Evolutionary conservation across 495 filamentous ascomycete species (phyloP), one percentile per base, ranked within the genome.

Genomic region (Hypoxylon trugodes): DNA sequence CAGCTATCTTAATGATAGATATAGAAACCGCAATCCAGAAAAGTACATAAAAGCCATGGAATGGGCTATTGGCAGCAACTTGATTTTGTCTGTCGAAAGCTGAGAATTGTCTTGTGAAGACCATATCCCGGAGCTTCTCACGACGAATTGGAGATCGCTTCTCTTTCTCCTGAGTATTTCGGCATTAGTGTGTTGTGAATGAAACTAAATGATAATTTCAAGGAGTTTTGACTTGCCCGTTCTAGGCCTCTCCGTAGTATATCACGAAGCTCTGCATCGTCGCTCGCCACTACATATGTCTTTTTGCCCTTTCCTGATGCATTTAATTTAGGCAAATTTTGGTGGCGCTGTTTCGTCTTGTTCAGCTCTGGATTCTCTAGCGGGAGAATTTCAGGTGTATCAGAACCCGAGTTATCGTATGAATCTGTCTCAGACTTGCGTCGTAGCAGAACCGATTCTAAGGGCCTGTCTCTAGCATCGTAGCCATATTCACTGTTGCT

Each of bases 1-100:
- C 85, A 6, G 78, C 85, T 26, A 89, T 77, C 68, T 85, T 84
- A 35, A 90, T 55, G 24, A 90, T 77, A 63, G 88, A 76, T 43
- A 91, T 70, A 18, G 78, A 78, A 57, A 90, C 84, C 2, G 79
- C 79, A 42, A 92, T 80, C 83, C 89, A 92, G 73, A 92, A 91
- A 4, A 92, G 80, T 1, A 86, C 89, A 61, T 89, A 92, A 73
- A 92, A 92, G 25, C 89, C 89, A 65, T 89, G 84, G 60, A 91
- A 92, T 6, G 85, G 82, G 19, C 82, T 86, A 12, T 83, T 79
- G 9, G 79, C 76, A 9, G 78, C 79, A 1, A 71, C 71, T 4
- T 79, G 77, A 73, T 90, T 90, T 57, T 86, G 84, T 9, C 86
- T 79, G 70, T 92, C 89, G 63, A 92, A 91, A 4, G 86, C 77